Percentiles rank a stretch among this genome's conserved stretches.
phyloP scores from a whole-genome alignment of 169 alveolate species.

The Hepatocystis sp. region DNA sequence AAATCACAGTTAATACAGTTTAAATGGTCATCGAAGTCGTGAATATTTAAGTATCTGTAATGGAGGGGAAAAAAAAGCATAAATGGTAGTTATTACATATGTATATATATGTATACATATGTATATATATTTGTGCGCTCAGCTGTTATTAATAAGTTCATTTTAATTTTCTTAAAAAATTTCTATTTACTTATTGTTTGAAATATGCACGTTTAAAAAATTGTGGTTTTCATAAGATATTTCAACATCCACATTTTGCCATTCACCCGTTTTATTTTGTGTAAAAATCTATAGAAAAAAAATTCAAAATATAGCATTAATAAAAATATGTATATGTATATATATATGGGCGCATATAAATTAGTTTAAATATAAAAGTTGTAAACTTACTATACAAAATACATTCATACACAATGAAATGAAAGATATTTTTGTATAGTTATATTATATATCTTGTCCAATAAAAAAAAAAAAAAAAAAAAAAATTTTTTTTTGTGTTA shows the following conservation, averaged over 20 bases:
- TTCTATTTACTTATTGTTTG: constrained; percentile 29
- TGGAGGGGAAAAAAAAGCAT: background rate
- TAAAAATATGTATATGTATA: background rate
- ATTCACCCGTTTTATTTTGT: constrained; percentile 22
- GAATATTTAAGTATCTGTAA: constrained; percentile 44
- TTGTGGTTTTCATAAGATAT: constrained; percentile 30
- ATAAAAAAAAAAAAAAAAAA: background rate
- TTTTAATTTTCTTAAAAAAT: background rate
- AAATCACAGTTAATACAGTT: constrained; percentile 55
- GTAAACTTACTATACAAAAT: background rate
- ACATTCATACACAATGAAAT: too few relatives aligned
- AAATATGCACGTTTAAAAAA: constrained; percentile 29
- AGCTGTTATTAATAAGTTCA: background rate
- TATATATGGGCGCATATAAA: background rate
- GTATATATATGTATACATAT: background rate
- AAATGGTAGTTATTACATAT: background rate
- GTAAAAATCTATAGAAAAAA: constrained; percentile 35
- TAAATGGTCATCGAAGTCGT: constrained; percentile 67
- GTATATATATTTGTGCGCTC: background rate
- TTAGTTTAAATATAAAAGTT: too few relatives aligned
- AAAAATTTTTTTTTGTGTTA: background rate
- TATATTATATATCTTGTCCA: too few relatives aligned
- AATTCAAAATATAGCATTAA: background rate
- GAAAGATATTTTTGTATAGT: too few relatives aligned
- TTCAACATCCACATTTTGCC: constrained; percentile 12